Evolutionary conservation across 441 rosid species (phyloP).

Genomic region (Adansonia gregorii): DNA sequence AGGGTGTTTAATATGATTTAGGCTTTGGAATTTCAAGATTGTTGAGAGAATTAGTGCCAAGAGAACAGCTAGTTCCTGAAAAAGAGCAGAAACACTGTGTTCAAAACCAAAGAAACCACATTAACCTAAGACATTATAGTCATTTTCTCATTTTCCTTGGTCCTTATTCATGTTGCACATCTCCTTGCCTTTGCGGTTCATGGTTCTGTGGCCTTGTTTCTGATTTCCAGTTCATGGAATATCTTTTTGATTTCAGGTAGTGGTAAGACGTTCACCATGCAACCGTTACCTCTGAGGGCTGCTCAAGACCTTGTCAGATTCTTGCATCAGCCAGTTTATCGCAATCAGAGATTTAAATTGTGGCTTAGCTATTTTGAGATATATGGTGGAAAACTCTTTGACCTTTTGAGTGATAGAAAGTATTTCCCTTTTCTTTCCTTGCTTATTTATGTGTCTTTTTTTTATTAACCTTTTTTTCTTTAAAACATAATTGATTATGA

Average conservation of each 20-base stretch:
- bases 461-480: background rate
- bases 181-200: background rate
- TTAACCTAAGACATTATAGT: background rate
- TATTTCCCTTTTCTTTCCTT: conserved; percentile 33
- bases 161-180: background rate
- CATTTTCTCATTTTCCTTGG: background rate
- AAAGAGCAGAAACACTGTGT: background rate
- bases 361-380: no score
- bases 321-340: conserved; percentile 85
- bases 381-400: conserved; percentile 93
- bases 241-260: conserved; percentile 65
- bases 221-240: background rate
- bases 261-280: conserved; percentile 99
- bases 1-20: background rate
- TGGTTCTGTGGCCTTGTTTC: background rate
- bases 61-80: background rate
- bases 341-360: conserved; percentile 79
- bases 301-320: conserved; percentile 84
- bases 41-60: background rate
- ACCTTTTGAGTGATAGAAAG: conserved; percentile 94
- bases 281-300: conserved; percentile 94
- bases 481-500: conserved; percentile 13
- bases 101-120: background rate
- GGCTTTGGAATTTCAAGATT: background rate
- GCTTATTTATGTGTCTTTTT: background rate